Base-by-base conservation (phyloP, 2,329 filamentous ascomycete species). In the Elsinoe australis region DNA sequence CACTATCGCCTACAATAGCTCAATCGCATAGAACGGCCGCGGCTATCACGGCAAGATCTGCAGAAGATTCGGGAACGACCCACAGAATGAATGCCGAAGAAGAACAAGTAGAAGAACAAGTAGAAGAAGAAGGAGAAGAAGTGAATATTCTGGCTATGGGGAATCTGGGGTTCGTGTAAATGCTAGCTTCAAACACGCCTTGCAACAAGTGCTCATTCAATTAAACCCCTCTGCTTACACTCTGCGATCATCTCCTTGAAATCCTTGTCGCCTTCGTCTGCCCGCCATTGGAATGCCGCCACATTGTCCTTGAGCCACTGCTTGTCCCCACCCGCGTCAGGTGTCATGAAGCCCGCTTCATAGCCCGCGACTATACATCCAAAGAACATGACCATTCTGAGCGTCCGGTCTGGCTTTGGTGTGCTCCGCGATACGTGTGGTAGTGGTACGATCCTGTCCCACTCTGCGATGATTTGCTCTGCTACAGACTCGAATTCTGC, bases 281-380 rank as follows among this genome's bases (percentile, higher is more conserved):
- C 64, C 52, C 56, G 60, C 55, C 55, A 53, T 41, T 61, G 53
- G 51, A 66, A 66, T 31, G 49, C 57, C 7, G 52, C 52, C 57
- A 57, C 55, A 54, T 66, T 60, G 46, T 63, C 56, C 44, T 52
- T 51, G 49, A 65, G 46, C 63, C 63, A 65, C 35, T 57, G 42
- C 35, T 52, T 54, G 54, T 64, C 63, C 22, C 56, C 54, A 2
- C 62, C 62, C 1, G 61, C 61, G 12, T 32, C 35, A 10, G 61
- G 62, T 17, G 60, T 47, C 31, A 45, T 33, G 38, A 65, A 61
- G 12, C 62, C 64, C 1, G 58, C 56, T 39, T 66, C 64, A 49
- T 54, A 56, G 2, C 61, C 63, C 3, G 56, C 60, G 12, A 58
- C 51, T 24, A 66, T 51, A 6, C 24, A 31, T 17, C 50, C 52